A percentile compares a stretch with the other conserved stretches of the same genome.
These are phyloP conservation scores for Nigrospora sphaerica DNA, from an alignment of 2,329 filamentous ascomycete species.

Conservation along the genomic window DNA sequence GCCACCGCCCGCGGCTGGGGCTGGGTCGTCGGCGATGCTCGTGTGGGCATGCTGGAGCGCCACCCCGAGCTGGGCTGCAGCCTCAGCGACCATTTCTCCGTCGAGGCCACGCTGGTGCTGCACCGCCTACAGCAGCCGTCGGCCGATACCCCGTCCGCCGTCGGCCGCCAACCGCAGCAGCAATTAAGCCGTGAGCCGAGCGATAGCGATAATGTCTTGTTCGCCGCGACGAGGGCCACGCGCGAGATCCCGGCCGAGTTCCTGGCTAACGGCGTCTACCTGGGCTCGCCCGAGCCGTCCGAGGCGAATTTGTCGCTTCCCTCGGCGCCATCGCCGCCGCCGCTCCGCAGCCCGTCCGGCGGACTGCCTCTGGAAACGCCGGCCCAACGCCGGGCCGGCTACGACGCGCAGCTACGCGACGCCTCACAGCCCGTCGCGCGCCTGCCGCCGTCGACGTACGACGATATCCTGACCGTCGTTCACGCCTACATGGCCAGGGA, in stretches of 20 bases:
- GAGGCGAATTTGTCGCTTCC: slow-evolving; percentile 6
- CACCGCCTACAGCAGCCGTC: slow-evolving; percentile 19
- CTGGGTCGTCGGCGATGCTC: slow-evolving; percentile 66
- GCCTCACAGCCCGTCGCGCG: slow-evolving; percentile 14
- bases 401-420: slow-evolving; percentile 20
- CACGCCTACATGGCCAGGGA: slow-evolving; percentile 65
- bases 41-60: slow-evolving; percentile 73
- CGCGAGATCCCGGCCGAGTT: slow-evolving; percentile 6
- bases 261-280: slow-evolving; percentile 29
- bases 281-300: slow-evolving; percentile 28
- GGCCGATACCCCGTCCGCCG: slow-evolving; percentile 6
- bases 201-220: slow-evolving; percentile 13
- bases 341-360: slow-evolving; percentile 11
- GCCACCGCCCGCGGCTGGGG: slow-evolving; percentile 16
- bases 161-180: slow-evolving; percentile 8
- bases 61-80: slow-evolving; percentile 79
- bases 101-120: slow-evolving; percentile 67
- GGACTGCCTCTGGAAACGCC: neutral
- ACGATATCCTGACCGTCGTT: slow-evolving; percentile 67
- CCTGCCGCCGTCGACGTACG: slow-evolving; percentile 49
- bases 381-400: slow-evolving; percentile 15
- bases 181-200: slow-evolving; percentile 1
- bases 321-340: too few relatives aligned
- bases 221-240: slow-evolving; percentile 2
- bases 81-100: slow-evolving; percentile 89